A percentile compares a stretch with the other conserved stretches of the same genome.
These are phyloP conservation scores for Lipomyces sp. DNA, from an alignment of 805 yeast genomes.

Conservation along the genomic window DNA sequence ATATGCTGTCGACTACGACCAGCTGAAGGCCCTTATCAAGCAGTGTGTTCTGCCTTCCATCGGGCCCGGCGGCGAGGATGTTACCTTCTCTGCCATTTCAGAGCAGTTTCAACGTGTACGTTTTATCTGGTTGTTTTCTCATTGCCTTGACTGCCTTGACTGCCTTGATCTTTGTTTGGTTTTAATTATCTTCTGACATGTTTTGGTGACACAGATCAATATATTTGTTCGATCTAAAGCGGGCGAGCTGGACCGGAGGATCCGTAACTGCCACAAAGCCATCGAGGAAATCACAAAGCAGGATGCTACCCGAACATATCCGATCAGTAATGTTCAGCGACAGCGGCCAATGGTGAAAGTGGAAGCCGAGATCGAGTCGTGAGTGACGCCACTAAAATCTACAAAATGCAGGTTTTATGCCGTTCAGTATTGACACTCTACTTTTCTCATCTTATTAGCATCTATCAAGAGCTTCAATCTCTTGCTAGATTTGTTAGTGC, in stretches of 20 bases:
- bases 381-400: too few species aligned
- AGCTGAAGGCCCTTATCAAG: slow-evolving; percentile 63
- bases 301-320: slow-evolving; percentile 24
- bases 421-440: too few species aligned
- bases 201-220: slow-evolving; percentile 34
- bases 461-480: slow-evolving; percentile 55
- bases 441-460: slow-evolving; percentile 36
- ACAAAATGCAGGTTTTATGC: too few species aligned
- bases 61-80: slow-evolving; percentile 28
- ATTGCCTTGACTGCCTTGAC: background rate
- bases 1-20: slow-evolving; percentile 80
- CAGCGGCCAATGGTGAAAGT: slow-evolving; percentile 17
- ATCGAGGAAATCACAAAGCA: slow-evolving; percentile 38
- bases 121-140: background rate
- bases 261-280: slow-evolving; percentile 41
- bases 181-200: background rate
- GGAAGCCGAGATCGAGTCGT: slow-evolving; percentile 26
- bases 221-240: slow-evolving; percentile 64
- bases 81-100: slow-evolving; percentile 46
- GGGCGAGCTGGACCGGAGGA: slow-evolving; percentile 62
- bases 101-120: slow-evolving; percentile 60
- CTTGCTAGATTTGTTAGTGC: slow-evolving; percentile 66
- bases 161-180: background rate
- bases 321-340: slow-evolving; percentile 20
- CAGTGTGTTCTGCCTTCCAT: slow-evolving; percentile 45